Base-by-base conservation (phyloP, 75 land plant genomes). In the Pinus albicaulis region DNA sequence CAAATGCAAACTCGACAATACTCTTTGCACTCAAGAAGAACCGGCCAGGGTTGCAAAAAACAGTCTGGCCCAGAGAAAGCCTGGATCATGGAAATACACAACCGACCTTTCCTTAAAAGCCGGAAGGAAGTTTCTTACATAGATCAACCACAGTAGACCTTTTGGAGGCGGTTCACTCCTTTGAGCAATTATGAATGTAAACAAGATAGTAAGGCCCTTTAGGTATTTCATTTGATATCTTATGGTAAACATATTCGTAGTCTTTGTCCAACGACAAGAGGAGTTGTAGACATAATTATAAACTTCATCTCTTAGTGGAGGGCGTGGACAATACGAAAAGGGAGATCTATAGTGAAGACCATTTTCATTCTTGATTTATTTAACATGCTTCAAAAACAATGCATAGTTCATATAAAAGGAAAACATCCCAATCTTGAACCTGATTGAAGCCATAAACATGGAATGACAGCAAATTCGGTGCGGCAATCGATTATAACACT, bases 11-110 rank as follows among this genome's bases (percentile, higher is more conserved):
- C 11, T 10, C 52, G 8, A 11, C 11, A 48, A 8, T 48, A 48
- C 52, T 48, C 52, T 89, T 84, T 59, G 72, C 82, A 73, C 69
- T 75, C 73, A 91, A 85, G 70, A 87, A 25, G 57, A 92, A 74
- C 66, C 95, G 85, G 59, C 95, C 95, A 57, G 73, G 36, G 91
- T 93, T 74, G 86, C 93, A 63, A 93, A 66, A 66, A 91, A 83
- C 79, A 93, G 86, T 20, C 91, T 77, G 48, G 95, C 74, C 64
- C 84, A n/a, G n/a, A n/a, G 93, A 57, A 91, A 36, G 15, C 91
- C 89, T 12, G 95, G 93, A 73, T 93, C 93, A 52, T 91, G 78
- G 81, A 93, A 91, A 79, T 93, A 89, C 38, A 93, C 84, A 0
- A 85, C 81, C 85, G 76, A 58, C 57, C 82, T 74, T 8, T 88